Base-by-base conservation (phyloP, 164 flowering plant genomes). In the Aristolochia contorta region DNA sequence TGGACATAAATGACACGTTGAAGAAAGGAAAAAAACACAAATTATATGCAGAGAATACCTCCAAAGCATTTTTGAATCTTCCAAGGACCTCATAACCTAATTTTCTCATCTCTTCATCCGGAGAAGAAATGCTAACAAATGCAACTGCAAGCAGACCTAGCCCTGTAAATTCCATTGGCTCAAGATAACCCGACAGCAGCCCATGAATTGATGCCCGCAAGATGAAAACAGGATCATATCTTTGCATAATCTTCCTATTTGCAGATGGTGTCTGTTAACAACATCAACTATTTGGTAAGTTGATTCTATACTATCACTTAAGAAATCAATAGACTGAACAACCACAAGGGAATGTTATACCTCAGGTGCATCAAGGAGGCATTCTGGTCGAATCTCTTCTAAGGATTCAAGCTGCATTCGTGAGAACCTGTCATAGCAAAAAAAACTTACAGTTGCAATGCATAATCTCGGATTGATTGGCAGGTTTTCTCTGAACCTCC, bases 161-260 rank as follows among this genome's bases (percentile, higher is more conserved):
- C 68, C 86, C 78, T 65, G 85, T 83, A 76, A 89, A 89, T 69
- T 92, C 98, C 61, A 78, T 37, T 12, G 89, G 84, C 64, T 92
- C 96, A 65, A 92, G 59, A 72, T 78, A 85, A 27, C 82, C 82
- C 79, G 68, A 59, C 22, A 82, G 73, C 67, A 93, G 72, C 63
- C 79, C 67, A 75, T 89, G 91, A 67, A 80, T 73, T 18, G 98
- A 80, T 67, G 89, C 79, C 20, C 70, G 79, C 78, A 93, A 71
- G 63, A 93, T 80, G 71, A 83, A 93, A 70, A 80, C 81, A 27
- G 97, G 98, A 79, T 89, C 91, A 76, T 89, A 93, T 62, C 75
- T 62, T 20, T 70, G 76, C 54, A 69, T 65, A 46, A 60, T 70
- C 33, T 47, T 74, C 65, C 24, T 46, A 61, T 50, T 57, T 56